Conservation (phyloP, 257 asterid species). For the Primulina huaijiensis region DNA sequence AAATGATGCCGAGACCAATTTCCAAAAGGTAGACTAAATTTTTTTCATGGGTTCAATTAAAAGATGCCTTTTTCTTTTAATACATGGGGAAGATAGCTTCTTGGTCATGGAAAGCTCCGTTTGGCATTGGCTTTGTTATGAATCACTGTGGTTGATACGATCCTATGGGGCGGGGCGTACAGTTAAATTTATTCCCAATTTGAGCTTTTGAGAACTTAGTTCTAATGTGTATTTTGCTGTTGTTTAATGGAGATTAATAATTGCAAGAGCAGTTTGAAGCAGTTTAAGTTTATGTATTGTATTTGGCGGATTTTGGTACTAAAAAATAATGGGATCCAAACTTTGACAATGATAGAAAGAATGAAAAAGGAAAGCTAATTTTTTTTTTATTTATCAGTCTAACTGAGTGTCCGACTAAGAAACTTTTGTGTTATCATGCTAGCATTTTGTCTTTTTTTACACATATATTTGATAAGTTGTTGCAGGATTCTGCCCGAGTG, state of each 20-base stretch:
- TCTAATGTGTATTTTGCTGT: background rate
- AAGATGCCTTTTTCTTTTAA: no score
- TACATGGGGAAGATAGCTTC: no score
- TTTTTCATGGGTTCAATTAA: no score
- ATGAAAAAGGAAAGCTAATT: no score
- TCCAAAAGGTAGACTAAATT: background rate
- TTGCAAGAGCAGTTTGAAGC: background rate
- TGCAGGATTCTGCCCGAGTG: no score
- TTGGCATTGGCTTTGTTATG: no score
- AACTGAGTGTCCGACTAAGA: no score
- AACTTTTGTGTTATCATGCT: no score
- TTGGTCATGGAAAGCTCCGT: no score
- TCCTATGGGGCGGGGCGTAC: background rate
- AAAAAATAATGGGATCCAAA: background rate
- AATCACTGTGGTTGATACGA: background rate
- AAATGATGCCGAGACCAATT: background rate
- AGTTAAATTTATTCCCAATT: background rate
- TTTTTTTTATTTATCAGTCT: no score
- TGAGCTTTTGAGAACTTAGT: background rate
- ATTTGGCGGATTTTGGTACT: background rate
- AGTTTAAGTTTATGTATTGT: background rate
- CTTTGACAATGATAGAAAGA: background rate
- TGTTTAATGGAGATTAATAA: constrained; percentile 3
- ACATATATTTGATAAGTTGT: no score
- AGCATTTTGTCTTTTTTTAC: no score